Evolutionary conservation across 768 basidiomycete genomes (phyloP), one percentile per base, ranked within the genome.

Genomic region (Butyriboletus loyo): DNA sequence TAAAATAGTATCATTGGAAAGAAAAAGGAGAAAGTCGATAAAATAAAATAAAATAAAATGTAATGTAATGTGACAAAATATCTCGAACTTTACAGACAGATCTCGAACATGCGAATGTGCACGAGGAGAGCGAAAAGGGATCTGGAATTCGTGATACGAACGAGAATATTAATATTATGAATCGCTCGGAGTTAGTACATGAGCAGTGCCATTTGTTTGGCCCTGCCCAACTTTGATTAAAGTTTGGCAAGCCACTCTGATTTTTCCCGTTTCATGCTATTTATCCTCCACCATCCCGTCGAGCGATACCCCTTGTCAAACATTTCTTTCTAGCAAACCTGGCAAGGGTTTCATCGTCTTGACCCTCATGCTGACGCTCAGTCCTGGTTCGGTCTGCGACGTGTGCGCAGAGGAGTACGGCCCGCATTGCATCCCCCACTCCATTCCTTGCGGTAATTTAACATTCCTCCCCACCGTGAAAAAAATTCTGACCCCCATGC

Each of bases 371-470:
- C 82, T 91, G 75, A 86, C 88, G 69, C 86, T 91, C 66, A 79
- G 75, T 75, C 82, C 86, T 71, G 86, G 86, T 72, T 89, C 86
- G 70, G 78, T 84, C 70, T 91, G 89, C 84, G 89, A 91, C 79
- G 89, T 91, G 66, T 91, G 89, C 77, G 88, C 88, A 65, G 88
- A 90, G 74, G 87, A 90, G 77, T 91, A 81, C 72, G 85, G 85
- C 66, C 75, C 82, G 52, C 84, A 84, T 62, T 83, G 82, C 69
- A 74, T 81, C 56, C 89, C 89, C 55, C 85, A 90, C 69, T 87
- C 82, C 47, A 89, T 91, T 67, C 85, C 89, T 54, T 91, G 89
- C 73, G 89, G 89, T 89, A 47, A 59, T 53, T 38, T 10, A 4
- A 21, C n/a, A 1, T 37, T 32, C 80, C 25, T 5, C 70, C 25